Conservation (phyloP, 768 basidiomycete genomes). For the Daedalea quercina region DNA sequence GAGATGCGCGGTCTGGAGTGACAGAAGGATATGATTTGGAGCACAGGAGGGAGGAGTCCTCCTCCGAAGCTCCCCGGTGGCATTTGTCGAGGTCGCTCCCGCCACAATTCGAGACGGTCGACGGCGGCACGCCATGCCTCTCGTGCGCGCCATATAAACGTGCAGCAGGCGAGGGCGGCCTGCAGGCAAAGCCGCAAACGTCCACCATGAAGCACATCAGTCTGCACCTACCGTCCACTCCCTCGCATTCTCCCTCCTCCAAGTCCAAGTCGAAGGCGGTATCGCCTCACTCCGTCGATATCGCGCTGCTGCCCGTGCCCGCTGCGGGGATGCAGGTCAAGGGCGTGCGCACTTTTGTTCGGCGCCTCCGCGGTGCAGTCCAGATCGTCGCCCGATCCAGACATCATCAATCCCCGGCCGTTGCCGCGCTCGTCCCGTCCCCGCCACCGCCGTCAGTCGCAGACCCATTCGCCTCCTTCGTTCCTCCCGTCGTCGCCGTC, state of each 20-base stretch:
- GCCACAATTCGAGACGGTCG: neutral
- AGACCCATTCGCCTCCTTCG: conserved; percentile 1
- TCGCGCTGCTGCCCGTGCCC: neutral
- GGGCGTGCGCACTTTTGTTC: conserved; percentile 16
- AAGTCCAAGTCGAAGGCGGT: conserved; percentile 4
- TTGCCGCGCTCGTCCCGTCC: neutral
- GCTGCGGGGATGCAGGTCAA: conserved; percentile 2
- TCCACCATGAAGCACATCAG: neutral
- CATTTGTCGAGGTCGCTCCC: neutral
- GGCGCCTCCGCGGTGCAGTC: conserved; percentile 15
- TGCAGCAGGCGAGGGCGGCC: neutral
- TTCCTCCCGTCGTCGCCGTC: conserved; percentile 4
- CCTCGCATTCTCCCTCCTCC: conserved; percentile 8
- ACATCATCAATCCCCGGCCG: conserved; percentile 6
- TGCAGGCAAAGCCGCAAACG: neutral
- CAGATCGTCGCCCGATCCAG: conserved; percentile 12
- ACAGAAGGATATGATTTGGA: too few species aligned
- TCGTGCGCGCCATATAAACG: neutral
- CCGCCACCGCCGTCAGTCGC: conserved; percentile 1
- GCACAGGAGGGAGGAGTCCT: neutral
- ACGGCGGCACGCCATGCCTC: neutral
- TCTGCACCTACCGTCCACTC: neutral
- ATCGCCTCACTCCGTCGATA: neutral
- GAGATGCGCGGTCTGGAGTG: too few species aligned
- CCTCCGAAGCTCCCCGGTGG: neutral